A percentile compares a stretch with the other conserved stretches of the same genome.
phyloP scores from a whole-genome alignment of 257 asterid species.

The Plantago major region DNA sequence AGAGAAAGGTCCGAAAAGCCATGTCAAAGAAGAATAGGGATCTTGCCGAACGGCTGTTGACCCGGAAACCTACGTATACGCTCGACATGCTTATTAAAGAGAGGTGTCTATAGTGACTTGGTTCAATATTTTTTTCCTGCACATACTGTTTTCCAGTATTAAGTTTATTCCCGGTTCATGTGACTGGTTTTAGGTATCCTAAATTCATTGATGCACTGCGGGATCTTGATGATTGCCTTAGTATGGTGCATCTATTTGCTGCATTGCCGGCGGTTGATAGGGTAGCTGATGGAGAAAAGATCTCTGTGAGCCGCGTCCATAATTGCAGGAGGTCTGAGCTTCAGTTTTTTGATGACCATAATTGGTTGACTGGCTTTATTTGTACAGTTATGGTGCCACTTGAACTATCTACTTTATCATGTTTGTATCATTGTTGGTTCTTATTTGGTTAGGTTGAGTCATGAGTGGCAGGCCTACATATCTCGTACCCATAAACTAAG shows the following conservation, averaged over 20 bases:
- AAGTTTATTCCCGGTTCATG: conserved; percentile 6
- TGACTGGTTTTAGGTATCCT: conserved; percentile 58
- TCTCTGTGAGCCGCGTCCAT: conserved; percentile 73
- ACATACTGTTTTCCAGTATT: background rate
- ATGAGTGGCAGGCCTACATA: conserved; percentile 96
- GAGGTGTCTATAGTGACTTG: conserved; percentile 40
- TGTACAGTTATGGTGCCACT: background rate
- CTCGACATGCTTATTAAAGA: conserved; percentile 80
- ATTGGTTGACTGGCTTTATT: too few species aligned
- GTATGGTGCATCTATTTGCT: conserved; percentile 95
- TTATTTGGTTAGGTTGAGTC: conserved; percentile 64
- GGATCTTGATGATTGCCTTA: conserved; percentile 94
- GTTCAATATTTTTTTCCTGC: background rate
- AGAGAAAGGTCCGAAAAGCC: conserved; percentile 80
- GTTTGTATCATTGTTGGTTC: conserved; percentile 5
- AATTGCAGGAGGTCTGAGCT: conserved; percentile 72
- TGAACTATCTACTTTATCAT: conserved; percentile 9
- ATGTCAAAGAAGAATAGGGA: conserved; percentile 75
- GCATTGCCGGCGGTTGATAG: conserved; percentile 91
- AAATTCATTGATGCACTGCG: conserved; percentile 84
- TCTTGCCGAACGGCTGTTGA: conserved; percentile 72
- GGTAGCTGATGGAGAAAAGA: conserved; percentile 72
- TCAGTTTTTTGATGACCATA: background rate
- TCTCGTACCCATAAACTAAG: conserved; percentile 88
- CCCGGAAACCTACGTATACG: conserved; percentile 70